Evolutionary conservation across 116 monocot species (phyloP).

Genomic region (Posidonia oceanica): DNA sequence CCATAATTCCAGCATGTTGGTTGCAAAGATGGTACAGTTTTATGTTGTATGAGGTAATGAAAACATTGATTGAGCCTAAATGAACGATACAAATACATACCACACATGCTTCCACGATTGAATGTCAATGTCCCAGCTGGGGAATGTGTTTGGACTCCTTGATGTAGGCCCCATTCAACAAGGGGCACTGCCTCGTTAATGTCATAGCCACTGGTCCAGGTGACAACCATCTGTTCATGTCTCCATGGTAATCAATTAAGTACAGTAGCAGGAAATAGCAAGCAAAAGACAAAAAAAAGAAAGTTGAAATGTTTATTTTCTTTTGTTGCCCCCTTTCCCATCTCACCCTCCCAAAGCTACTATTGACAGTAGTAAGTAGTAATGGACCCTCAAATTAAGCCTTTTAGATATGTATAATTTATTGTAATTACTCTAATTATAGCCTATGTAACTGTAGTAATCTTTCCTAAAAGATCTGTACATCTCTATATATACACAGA

Average conservation of each 20-base stretch:
- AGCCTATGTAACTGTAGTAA: no score
- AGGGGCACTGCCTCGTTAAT: conserved; percentile 42
- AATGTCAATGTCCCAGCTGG: conserved; percentile 58
- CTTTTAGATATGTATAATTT: no score
- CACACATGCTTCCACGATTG: conserved; percentile 48
- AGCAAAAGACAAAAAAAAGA: neutral
- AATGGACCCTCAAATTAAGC: no score
- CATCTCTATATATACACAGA: no score
- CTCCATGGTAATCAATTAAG: neutral
- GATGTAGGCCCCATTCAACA: conserved; percentile 40
- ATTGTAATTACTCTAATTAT: no score
- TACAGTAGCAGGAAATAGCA: no score
- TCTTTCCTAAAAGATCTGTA: no score
- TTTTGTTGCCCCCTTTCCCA: no score
- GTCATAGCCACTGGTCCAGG: conserved; percentile 62
- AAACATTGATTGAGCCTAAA: neutral
- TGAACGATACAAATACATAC: conserved; percentile 19
- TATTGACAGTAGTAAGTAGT: no score
- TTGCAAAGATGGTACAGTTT: neutral
- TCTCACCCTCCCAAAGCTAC: no score
- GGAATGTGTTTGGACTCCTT: conserved; percentile 16
- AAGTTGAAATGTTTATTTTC: no score
- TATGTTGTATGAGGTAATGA: neutral
- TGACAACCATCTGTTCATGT: conserved; percentile 39
- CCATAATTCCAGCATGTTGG: no score